A percentile compares a stretch with the other conserved stretches of the same genome.
Evolutionary conservation across 441 rosid species (phyloP).

Genomic region (Euphorbia schlechtendalii): DNA sequence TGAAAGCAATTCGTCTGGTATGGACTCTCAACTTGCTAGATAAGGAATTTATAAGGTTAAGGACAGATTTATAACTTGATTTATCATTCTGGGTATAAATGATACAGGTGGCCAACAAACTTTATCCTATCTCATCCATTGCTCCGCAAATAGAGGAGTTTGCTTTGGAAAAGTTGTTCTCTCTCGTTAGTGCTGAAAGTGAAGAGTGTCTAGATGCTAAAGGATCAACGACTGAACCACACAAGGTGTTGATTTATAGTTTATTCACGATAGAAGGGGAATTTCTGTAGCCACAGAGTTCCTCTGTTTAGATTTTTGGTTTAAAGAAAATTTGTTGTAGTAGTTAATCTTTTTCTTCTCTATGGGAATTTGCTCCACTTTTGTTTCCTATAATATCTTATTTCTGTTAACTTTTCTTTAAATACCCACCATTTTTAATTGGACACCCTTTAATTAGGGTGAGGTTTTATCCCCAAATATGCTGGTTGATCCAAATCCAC

Average conservation of each 20-base stretch:
- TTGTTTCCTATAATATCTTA: not conserved
- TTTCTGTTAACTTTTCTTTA: not conserved
- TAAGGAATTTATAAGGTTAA: constrained; percentile 14
- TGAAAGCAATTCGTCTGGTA: constrained; percentile 99
- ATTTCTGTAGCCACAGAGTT: not conserved
- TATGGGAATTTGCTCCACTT: not conserved
- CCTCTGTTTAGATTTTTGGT: not conserved
- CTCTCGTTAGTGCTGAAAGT: constrained; percentile 39
- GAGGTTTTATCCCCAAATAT: not conserved
- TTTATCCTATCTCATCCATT: constrained; percentile 69
- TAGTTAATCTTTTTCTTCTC: not conserved
- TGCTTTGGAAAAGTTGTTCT: constrained; percentile 64
- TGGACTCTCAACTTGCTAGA: constrained; percentile 21
- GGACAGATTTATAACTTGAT: constrained; percentile 17
- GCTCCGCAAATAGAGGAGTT: constrained; percentile 86
- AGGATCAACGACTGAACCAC: constrained; percentile 35
- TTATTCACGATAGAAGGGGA: constrained; percentile 9
- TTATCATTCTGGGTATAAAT: constrained; percentile 23
- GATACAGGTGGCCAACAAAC: constrained; percentile 92
- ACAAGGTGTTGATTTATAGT: constrained; percentile 54
- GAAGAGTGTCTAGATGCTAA: constrained; percentile 43
- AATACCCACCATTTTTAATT: not conserved
- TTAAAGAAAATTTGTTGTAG: not conserved
- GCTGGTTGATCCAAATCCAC: not conserved
- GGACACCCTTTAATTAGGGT: not conserved